Base-by-base conservation (phyloP, 1,284 basidiomycete species). In the Ustilago nuda region DNA sequence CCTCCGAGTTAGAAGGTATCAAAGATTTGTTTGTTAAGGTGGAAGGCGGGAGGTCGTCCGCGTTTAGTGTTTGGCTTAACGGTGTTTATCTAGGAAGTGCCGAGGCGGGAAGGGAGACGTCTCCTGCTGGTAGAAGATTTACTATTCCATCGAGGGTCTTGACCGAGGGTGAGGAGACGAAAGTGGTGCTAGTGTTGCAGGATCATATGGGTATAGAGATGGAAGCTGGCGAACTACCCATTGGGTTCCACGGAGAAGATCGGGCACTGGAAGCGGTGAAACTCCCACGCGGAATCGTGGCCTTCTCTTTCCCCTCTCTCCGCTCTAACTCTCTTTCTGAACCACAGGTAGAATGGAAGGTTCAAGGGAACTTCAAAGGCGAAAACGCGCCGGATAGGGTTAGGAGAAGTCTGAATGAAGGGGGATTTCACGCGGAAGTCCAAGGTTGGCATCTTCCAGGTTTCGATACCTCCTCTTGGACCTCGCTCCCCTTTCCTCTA, bases 41-140 rank as follows among this genome's bases (percentile, higher is more conserved):
- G 78, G 92, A 92, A 74, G 93, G 93, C 12, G 92, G 93, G 7
- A 50, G 60, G 90, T 92, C 90, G 0, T 93, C 92, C 71, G 92
- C 92, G 19, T 92, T 91, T 1, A 92, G 91, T 56, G 90, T 93
- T 8, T 94, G 91, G 91, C 84, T 93, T n/a, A 94, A 94, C 74
- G 87, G 90, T 66, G 87, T 89, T 3, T 93, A 93, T 87, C 84
- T 94, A 52, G 88, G 88, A 5, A 92, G 91, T 90, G 79, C 78
- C 6, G 66, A 70, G n/a, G 63, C 50, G 4, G 70, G 61, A 30
- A 53, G 63, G 0, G 61, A 58, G 4, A 45, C 30, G 33, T 56
- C 56, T 35, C 84, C 83, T 79, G 85, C 30, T 4, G 61, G 56
- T 1, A 17, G 15, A 2, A 67, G 48, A 0, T 73, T 76, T 8